Conservation (phyloP, 2,329 filamentous ascomycete genomes). For the Hypoxylon sp. region DNA sequence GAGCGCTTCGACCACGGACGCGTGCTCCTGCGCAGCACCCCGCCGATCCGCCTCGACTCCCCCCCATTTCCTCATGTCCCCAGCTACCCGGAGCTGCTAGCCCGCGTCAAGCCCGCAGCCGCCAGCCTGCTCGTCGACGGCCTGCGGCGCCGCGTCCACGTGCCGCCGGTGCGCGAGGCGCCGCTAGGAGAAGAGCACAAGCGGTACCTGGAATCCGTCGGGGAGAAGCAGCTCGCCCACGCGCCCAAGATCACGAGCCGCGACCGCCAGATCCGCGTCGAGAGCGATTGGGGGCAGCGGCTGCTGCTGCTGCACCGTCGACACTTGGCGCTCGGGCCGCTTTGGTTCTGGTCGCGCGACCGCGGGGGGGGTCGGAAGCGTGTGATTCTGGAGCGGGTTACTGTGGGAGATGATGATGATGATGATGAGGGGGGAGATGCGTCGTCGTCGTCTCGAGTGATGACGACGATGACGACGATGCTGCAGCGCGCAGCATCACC, state of each 20-base stretch:
- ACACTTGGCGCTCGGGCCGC: conserved; percentile 67
- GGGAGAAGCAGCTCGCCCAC: conserved; percentile 48
- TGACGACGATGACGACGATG: too few species aligned
- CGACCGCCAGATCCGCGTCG: conserved; percentile 68
- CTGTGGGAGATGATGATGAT: neutral
- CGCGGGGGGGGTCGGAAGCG: conserved; percentile 42
- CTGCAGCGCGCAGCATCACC: too few species aligned
- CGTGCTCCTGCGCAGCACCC: conserved; percentile 72
- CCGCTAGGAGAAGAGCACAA: conserved; percentile 43
- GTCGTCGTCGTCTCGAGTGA: too few species aligned
- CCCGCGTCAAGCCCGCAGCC: conserved; percentile 68
- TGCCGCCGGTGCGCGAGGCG: conserved; percentile 63
- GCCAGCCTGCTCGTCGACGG: conserved; percentile 74
- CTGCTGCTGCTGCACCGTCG: conserved; percentile 59
- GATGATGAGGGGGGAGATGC: too few species aligned
- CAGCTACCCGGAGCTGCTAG: conserved; percentile 59
- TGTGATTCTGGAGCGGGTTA: conserved; percentile 51
- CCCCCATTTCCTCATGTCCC: too few species aligned
- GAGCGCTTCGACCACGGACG: conserved; percentile 79
- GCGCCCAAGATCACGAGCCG: conserved; percentile 77
- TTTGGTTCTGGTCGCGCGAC: conserved; percentile 65
- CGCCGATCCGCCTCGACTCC: conserved; percentile 62
- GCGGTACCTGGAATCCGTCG: conserved; percentile 27
- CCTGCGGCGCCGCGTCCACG: conserved; percentile 69
- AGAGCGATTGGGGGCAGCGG: too few species aligned